Conservation (phyloP, 2,329 filamentous ascomycete species). For the Botryotinia calthae region DNA sequence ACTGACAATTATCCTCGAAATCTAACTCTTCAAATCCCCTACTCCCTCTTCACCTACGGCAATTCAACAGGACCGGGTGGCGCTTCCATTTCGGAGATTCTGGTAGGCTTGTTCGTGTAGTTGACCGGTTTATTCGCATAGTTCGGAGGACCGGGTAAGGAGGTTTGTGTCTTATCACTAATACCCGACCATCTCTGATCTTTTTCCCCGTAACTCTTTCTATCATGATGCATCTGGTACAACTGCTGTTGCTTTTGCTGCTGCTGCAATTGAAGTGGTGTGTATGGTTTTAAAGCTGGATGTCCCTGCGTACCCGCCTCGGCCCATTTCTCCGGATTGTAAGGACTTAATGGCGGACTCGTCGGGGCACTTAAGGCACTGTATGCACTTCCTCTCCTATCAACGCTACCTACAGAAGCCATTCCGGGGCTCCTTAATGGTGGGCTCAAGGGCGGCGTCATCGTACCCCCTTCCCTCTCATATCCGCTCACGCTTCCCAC, state of each 20-base stretch:
- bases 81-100: slow-evolving; percentile 17
- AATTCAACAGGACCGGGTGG: slow-evolving; percentile 9
- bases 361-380: neutral
- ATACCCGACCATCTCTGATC: slow-evolving; percentile 9
- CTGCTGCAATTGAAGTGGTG: slow-evolving; percentile 3
- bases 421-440: slow-evolving; percentile 9
- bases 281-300: neutral
- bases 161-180: slow-evolving; percentile 7
- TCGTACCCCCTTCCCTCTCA: neutral
- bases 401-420: neutral
- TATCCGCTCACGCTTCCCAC: neutral
- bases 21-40: too few relatives aligned
- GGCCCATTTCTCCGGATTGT: slow-evolving; percentile 16
- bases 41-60: neutral
- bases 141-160: neutral
- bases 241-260: neutral
- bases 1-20: neutral
- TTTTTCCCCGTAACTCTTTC: slow-evolving; percentile 5
- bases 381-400: slow-evolving; percentile 12
- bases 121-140: slow-evolving; percentile 7
- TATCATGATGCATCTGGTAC: slow-evolving; percentile 9
- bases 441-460: slow-evolving; percentile 13
- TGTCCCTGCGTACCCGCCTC: slow-evolving; percentile 4
- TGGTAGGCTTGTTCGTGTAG: slow-evolving; percentile 1
- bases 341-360: slow-evolving; percentile 14